Conservation (phyloP, 306 rosid genomes). For the Inga leiocalycina region DNA sequence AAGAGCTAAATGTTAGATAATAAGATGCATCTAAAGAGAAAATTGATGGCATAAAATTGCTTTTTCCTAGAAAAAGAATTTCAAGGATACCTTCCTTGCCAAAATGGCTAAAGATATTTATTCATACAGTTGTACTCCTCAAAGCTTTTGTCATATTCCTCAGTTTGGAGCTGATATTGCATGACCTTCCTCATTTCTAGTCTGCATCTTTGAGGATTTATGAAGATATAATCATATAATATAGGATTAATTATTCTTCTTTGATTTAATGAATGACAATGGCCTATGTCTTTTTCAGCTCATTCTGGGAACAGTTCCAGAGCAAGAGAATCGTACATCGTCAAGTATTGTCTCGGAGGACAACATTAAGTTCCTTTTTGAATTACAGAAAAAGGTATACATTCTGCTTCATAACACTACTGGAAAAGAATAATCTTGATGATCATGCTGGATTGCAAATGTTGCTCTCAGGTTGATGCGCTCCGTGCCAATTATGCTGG, state of each 20-base stretch:
- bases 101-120: constrained; percentile 20
- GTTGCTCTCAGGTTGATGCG: constrained; percentile 72
- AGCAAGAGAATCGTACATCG: constrained; percentile 52
- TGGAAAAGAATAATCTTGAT: constrained; percentile 25
- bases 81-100: constrained; percentile 8
- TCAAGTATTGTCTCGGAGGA: constrained; percentile 83
- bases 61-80: neutral
- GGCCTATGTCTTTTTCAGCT: constrained; percentile 50
- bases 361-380: constrained; percentile 85
- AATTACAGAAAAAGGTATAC: constrained; percentile 82
- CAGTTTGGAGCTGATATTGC: constrained; percentile 24
- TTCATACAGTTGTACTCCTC: constrained; percentile 17
- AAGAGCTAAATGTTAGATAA: constrained; percentile 11
- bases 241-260: constrained; percentile 11
- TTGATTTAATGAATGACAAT: constrained; percentile 22
- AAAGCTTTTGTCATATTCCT: constrained; percentile 1
- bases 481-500: constrained; percentile 82
- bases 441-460: constrained; percentile 36
- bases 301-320: constrained; percentile 80
- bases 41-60: neutral
- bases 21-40: constrained; percentile 21
- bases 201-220: constrained; percentile 14
- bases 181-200: constrained; percentile 22
- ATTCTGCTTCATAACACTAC: constrained; percentile 30
- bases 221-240: constrained; percentile 23